Evolutionary conservation across 2,329 filamentous ascomycete species (phyloP).

Genomic region (Pseudogymnoascus sp.): DNA sequence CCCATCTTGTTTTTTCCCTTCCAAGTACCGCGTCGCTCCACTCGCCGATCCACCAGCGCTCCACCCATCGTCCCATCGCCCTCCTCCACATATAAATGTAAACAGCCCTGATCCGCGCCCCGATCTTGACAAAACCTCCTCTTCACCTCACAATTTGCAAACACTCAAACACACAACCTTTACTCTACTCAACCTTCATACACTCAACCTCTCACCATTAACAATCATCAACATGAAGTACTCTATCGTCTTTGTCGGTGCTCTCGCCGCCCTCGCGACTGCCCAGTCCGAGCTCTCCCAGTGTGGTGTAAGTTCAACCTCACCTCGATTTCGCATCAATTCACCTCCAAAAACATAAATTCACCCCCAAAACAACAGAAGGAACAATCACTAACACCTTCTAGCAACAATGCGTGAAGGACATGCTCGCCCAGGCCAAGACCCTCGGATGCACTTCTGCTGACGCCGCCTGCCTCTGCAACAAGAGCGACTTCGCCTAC

Average conservation of each 20-base stretch:
- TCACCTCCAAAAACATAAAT: not conserved
- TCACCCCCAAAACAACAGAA: not conserved
- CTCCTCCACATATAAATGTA: conserved; percentile 4
- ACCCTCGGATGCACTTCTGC: conserved; percentile 32
- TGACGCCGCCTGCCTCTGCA: conserved; percentile 37
- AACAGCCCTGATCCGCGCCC: not conserved
- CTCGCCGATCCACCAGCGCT: not conserved
- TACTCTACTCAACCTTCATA: not conserved
- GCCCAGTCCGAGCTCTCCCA: not conserved
- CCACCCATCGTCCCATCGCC: not conserved
- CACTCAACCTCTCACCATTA: not conserved
- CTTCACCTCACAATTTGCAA: not conserved
- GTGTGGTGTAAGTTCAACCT: not conserved
- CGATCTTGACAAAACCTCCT: not conserved
- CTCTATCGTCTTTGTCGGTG: not conserved
- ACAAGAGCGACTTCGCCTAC: conserved; percentile 35
- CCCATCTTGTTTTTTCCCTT: not conserved
- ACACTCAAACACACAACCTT: not conserved
- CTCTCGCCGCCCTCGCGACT: not conserved
- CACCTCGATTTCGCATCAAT: not conserved
- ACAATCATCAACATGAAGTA: conserved; percentile 2
- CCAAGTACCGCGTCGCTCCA: not conserved
- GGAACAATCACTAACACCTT: not conserved
- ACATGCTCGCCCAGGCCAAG: conserved; percentile 36
- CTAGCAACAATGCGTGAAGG: conserved; percentile 34